These are phyloP conservation scores for Penicillium sp. DNA, from an alignment of 2,329 filamentous ascomycete genomes.

Conservation along the genomic window DNA sequence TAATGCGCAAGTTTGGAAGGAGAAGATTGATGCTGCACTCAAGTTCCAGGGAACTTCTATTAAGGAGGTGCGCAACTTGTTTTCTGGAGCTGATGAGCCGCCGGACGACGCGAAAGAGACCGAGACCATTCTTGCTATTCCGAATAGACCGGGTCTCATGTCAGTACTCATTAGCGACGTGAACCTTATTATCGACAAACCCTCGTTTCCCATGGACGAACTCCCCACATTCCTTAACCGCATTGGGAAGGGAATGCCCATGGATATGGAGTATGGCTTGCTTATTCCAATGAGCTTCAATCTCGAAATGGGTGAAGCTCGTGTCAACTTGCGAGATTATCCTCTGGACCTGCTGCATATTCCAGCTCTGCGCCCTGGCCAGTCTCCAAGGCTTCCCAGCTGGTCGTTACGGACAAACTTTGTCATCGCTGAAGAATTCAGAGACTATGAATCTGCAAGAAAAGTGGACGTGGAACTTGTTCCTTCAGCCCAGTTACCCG, in stretches of 20 bases:
- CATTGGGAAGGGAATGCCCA: conserved; percentile 95
- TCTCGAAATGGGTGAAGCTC: conserved; percentile 85
- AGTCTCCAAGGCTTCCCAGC: conserved; percentile 76
- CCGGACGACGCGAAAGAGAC: conserved; percentile 78
- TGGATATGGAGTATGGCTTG: conserved; percentile 84
- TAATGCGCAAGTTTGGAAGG: conserved; percentile 89
- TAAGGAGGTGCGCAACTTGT: conserved; percentile 72
- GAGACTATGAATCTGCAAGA: conserved; percentile 74
- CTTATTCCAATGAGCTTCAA: conserved; percentile 87
- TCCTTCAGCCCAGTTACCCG: conserved; percentile 61
- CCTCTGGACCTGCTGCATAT: conserved; percentile 89
- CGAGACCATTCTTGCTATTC: conserved; percentile 82
- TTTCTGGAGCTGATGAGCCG: conserved; percentile 78
- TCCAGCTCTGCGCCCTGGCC: conserved; percentile 73
- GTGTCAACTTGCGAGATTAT: conserved; percentile 86
- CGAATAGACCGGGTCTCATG: conserved; percentile 80
- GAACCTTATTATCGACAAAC: conserved; percentile 83
- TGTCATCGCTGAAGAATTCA: conserved; percentile 90
- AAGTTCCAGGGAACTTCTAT: conserved; percentile 69
- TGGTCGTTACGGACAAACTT: conserved; percentile 86
- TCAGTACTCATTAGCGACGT: conserved; percentile 78
- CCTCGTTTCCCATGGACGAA: conserved; percentile 79
- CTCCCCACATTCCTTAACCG: conserved; percentile 80
- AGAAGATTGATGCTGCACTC: conserved; percentile 77
- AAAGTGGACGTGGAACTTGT: conserved; percentile 81